Evolutionary conservation across 1,284 basidiomycete species (phyloP).

Genomic region (Porodaedalea pini): DNA sequence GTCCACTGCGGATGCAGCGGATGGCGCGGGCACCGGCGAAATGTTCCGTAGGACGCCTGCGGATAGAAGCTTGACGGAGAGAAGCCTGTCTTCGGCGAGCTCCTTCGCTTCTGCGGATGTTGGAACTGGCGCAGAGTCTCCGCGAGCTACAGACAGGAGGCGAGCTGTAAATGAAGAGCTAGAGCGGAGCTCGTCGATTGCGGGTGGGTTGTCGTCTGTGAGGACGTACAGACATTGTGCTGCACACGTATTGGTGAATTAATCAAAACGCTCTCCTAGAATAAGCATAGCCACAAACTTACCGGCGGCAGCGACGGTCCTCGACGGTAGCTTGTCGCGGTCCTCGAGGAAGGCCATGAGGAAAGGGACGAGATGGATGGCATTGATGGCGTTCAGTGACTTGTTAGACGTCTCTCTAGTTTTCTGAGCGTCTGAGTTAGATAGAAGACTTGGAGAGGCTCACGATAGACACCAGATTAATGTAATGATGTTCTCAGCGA

Average conservation of each 20-base stretch:
- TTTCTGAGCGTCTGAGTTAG: conserved; percentile 29
- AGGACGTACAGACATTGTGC: conserved; percentile 89
- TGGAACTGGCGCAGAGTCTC: conserved; percentile 1
- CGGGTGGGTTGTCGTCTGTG: conserved; percentile 80
- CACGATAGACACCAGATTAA: conserved; percentile 91
- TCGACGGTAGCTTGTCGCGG: conserved; percentile 60
- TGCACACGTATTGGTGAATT: conserved; percentile 28
- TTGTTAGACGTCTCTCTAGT: conserved; percentile 88
- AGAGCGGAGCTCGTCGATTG: conserved; percentile 57
- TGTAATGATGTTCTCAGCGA: conserved; percentile 88
- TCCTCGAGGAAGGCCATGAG: conserved; percentile 80
- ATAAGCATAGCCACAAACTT: conserved; percentile 21
- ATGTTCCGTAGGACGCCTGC: conserved; percentile 81
- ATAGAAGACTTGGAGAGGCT: conserved; percentile 34
- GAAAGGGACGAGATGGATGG: conserved; percentile 71
- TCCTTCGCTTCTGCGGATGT: conserved; percentile 33
- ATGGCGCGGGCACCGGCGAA: conserved; percentile 64
- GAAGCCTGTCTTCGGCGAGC: conserved; percentile 43
- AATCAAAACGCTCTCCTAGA: conserved; percentile 6
- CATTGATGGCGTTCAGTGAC: conserved; percentile 82
- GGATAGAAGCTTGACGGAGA: conserved; percentile 64
- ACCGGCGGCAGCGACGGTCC: conserved; percentile 79
- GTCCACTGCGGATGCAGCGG: conserved; percentile 60
- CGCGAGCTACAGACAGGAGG: conserved; percentile 58
- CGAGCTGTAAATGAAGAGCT: conserved; percentile 65